Base-by-base conservation (phyloP, 1,284 basidiomycete genomes). In the Trichosporon sp. region DNA sequence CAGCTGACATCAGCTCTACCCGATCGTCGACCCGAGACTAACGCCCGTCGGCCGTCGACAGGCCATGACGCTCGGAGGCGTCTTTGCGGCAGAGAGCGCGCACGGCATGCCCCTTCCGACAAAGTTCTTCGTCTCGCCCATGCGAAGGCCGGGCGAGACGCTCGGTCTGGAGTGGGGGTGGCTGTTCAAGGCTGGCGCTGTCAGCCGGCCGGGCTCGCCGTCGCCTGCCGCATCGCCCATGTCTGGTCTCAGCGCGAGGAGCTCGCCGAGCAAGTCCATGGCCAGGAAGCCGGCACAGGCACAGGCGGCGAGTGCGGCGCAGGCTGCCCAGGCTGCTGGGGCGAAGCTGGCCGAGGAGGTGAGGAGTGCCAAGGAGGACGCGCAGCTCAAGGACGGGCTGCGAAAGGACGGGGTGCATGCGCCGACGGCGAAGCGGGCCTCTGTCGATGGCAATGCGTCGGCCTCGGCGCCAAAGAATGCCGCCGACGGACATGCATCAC, bases 141-240 rank as follows among this genome's bases (percentile, higher is more conserved):
- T 76, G 59, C 69, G 65, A 16, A 62, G 74, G 3, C 68, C 71
- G 13, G 70, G 71, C n/a, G 73, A 76, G 60, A 76, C 74, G 9
- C 61, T 63, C 27, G 72, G 72, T 9, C 64, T 73, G 25, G 71
- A 72, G 56, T 76, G 74, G 74, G 67, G 67, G 0, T 74, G 69
- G 69, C 34, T 70, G 31, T 74, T 70, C 36, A 54, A 54, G 49
- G 49, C 49, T 7, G 56, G 33, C 25, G 34, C 36, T n/a, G 27
- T 36, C 4, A 7, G 5, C 8, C 8, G 33, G 2, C 56, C 56
- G 16, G 31, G 56, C 10, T 25, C 23, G 32, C 33, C 56, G 32
- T 23, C 32, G 19, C 56, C 40, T 9, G 40, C 40, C 2, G 19
- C 19, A n/a, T 21, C 40, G 19, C 40, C 40, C 40, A 8, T 44